These are phyloP conservation scores for Cladosporium velox DNA, from an alignment of 2,329 filamentous ascomycete genomes.

Conservation along the genomic window DNA sequence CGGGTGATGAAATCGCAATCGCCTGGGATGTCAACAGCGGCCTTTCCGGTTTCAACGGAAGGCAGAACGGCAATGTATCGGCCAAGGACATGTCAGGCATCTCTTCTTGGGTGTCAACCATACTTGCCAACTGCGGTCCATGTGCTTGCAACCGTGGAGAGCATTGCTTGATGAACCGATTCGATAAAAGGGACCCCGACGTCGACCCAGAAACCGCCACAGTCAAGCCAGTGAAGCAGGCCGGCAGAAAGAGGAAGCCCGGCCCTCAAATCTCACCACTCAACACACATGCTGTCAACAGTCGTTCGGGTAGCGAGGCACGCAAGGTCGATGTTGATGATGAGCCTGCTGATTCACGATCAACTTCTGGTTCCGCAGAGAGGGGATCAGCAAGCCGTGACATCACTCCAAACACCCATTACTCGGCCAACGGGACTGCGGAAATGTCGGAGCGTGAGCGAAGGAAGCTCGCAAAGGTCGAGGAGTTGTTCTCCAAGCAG, in stretches of 20 bases:
- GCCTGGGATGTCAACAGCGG: conserved; percentile 51
- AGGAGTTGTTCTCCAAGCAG: conserved; percentile 63
- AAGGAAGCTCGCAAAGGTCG: conserved; percentile 63
- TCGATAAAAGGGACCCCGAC: conserved; percentile 35
- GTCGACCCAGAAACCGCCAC: conserved; percentile 28
- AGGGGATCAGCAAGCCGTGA: conserved; percentile 61
- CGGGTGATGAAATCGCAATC: conserved; percentile 69
- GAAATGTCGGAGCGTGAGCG: conserved; percentile 64
- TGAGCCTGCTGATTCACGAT: conserved; percentile 60
- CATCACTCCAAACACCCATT: conserved; percentile 59
- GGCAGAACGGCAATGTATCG: conserved; percentile 24
- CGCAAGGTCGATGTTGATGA: conserved; percentile 53
- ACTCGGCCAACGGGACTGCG: conserved; percentile 50
- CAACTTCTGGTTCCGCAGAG: conserved; percentile 58
- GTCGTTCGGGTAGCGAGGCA: conserved; percentile 61
- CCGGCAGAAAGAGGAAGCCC: conserved; percentile 51
- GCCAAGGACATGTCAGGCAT: conserved; percentile 29
- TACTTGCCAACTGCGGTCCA: conserved; percentile 76
- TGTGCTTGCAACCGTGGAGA: conserved; percentile 66
- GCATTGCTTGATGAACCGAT: conserved; percentile 38
- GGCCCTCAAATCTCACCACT: conserved; percentile 54
- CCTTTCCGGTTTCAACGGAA: conserved; percentile 27
- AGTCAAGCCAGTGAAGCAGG: conserved; percentile 44
- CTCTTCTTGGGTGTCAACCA: conserved; percentile 61
- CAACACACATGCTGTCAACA: conserved; percentile 57